A percentile compares a stretch with the other conserved stretches of the same genome.
Evolutionary conservation across 139 green algal genomes (phyloP).

Genomic region (Picochlorum sp.): DNA sequence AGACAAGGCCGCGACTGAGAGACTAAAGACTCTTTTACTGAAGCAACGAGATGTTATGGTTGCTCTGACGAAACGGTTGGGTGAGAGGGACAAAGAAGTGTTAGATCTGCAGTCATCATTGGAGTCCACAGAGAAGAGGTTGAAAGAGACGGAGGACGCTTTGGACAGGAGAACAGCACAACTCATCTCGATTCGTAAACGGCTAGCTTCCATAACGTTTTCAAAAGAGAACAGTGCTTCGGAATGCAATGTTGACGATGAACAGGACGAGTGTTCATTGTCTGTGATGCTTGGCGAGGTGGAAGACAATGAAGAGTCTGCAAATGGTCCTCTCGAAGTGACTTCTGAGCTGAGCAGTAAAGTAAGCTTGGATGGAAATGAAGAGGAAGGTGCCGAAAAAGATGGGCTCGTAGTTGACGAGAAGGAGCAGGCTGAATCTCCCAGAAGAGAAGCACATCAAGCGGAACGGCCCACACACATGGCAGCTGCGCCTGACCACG

Average conservation of each 20-base stretch:
- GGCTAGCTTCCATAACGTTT: not conserved
- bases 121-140: slow-evolving; percentile 61
- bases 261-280: not conserved
- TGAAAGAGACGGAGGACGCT: slow-evolving; percentile 68
- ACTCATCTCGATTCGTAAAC: slow-evolving; percentile 60
- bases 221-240: not conserved
- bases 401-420: not conserved
- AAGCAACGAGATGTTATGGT: slow-evolving; percentile 99
- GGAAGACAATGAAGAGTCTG: not conserved
- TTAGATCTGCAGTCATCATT: slow-evolving; percentile 80
- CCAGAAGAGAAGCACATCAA: not conserved
- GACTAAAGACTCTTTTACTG: slow-evolving; percentile 85
- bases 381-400: not conserved
- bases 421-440: not conserved
- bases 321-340: slow-evolving; percentile 4
- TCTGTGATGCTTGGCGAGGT: not conserved
- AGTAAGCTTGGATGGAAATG: not conserved
- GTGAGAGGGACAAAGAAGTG: slow-evolving; percentile 89
- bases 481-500: too few species aligned
- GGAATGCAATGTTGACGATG: not conserved
- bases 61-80: slow-evolving; percentile 81
- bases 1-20: slow-evolving; percentile 64
- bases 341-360: slow-evolving; percentile 3
- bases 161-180: slow-evolving; percentile 82
- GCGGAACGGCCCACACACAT: too few species aligned